phyloP scores from a whole-genome alignment of 306 rosid genomes.

The Mucuna pruriens region DNA sequence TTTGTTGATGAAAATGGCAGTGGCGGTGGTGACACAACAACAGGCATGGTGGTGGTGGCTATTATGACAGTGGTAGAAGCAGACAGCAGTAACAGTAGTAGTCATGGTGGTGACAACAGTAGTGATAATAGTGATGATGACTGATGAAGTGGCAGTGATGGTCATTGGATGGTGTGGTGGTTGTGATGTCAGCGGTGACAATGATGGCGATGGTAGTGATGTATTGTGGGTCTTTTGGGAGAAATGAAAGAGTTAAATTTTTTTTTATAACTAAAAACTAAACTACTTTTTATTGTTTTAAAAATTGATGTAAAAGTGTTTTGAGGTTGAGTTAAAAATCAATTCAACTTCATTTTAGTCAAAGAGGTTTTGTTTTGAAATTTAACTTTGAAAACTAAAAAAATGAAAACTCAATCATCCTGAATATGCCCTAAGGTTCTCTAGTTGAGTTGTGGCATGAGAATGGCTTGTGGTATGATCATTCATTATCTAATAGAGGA shows the following conservation, averaged over 20 bases:
- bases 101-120: no score
- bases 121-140: not conserved
- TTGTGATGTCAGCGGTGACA: not conserved
- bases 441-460: slow-evolving; percentile 19
- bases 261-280: not conserved
- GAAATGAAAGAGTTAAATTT: not conserved
- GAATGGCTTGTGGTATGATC: slow-evolving; percentile 23
- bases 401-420: not conserved
- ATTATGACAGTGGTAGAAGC: no score
- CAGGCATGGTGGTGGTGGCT: not conserved
- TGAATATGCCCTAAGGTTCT: not conserved
- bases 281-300: not conserved
- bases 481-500: slow-evolving; percentile 8
- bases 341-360: not conserved
- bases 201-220: not conserved
- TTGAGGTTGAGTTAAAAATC: not conserved
- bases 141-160: not conserved
- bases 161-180: not conserved
- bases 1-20: not conserved
- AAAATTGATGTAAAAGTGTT: not conserved
- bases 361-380: not conserved
- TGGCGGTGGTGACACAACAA: not conserved
- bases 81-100: not conserved
- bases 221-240: not conserved
- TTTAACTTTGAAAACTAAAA: not conserved